A percentile compares a stretch with the other conserved stretches of the same genome.
Conservation (phyloP, 176 grass and related monocot species). For the Carex cristatella region DNA sequence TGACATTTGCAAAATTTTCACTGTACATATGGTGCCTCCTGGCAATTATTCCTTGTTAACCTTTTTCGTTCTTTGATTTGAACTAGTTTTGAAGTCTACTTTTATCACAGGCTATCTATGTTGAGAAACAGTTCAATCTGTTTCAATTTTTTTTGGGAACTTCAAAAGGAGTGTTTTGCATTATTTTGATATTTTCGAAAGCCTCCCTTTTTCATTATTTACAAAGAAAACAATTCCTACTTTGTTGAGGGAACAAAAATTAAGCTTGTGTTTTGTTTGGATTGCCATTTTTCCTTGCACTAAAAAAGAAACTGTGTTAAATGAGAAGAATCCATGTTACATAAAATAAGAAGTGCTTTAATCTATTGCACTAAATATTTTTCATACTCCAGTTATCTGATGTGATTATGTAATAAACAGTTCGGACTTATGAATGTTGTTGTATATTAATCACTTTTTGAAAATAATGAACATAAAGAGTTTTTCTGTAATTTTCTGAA, state of each 20-base stretch:
- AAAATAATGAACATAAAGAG: background rate
- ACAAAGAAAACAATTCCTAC: background rate
- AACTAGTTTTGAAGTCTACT: background rate
- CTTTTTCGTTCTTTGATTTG: background rate
- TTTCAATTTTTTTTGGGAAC: background rate
- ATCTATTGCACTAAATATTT: background rate
- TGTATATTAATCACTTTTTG: background rate
- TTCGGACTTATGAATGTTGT: background rate
- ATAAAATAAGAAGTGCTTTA: background rate
- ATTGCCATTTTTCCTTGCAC: background rate
- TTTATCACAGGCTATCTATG: background rate
- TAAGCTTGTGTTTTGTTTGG: background rate
- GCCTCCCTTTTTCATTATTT: background rate
- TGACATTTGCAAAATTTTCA: background rate
- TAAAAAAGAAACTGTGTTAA: background rate
- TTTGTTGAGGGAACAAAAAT: background rate
- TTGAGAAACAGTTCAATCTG: background rate
- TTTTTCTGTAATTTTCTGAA: background rate
- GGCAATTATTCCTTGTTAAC: background rate
- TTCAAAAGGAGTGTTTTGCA: background rate
- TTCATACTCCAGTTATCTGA: background rate
- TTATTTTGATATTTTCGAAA: background rate
- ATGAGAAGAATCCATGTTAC: background rate
- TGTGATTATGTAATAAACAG: background rate
- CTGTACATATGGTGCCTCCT: background rate